These are phyloP conservation scores for Theileria equi DNA, from an alignment of 169 alveolate genomes.

Conservation along the genomic window DNA sequence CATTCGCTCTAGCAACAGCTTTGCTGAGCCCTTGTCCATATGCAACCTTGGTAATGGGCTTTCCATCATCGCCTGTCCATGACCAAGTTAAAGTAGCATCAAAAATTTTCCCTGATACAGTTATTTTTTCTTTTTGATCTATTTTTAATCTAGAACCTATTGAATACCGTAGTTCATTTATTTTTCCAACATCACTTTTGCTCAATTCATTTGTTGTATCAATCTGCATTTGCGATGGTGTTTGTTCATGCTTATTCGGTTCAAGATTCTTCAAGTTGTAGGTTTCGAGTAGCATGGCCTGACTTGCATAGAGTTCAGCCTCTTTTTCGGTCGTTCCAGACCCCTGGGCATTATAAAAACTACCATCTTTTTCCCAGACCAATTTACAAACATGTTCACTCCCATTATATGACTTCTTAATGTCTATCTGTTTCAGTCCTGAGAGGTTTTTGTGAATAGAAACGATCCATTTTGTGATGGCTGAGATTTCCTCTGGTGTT, in stretches of 20 bases:
- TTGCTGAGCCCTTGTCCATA: conserved; percentile 36
- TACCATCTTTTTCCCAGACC: conserved; percentile 20
- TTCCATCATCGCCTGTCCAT: conserved; percentile 30
- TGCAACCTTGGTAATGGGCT: background rate
- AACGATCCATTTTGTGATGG: conserved; percentile 58
- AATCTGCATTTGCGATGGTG: no score
- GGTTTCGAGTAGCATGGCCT: conserved; percentile 39
- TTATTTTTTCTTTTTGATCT: background rate
- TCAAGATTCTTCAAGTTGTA: background rate
- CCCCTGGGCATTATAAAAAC: conserved; percentile 28
- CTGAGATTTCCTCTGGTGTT: conserved; percentile 34
- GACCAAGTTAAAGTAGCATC: conserved; percentile 41
- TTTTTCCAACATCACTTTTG: background rate
- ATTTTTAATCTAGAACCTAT: background rate
- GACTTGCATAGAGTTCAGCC: conserved; percentile 54
- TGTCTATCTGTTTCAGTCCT: conserved; percentile 2
- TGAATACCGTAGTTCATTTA: background rate
- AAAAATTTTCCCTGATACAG: conserved; percentile 5
- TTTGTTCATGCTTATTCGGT: no score
- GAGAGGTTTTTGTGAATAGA: conserved; percentile 23
- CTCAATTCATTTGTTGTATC: background rate
- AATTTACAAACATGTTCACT: conserved; percentile 27
- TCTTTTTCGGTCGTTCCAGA: conserved; percentile 14
- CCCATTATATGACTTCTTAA: conserved; percentile 24
- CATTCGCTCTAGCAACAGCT: conserved; percentile 54